Evolutionary conservation across 2,329 filamentous ascomycete genomes (phyloP).

Genomic region (Byssochlamys sp.): DNA sequence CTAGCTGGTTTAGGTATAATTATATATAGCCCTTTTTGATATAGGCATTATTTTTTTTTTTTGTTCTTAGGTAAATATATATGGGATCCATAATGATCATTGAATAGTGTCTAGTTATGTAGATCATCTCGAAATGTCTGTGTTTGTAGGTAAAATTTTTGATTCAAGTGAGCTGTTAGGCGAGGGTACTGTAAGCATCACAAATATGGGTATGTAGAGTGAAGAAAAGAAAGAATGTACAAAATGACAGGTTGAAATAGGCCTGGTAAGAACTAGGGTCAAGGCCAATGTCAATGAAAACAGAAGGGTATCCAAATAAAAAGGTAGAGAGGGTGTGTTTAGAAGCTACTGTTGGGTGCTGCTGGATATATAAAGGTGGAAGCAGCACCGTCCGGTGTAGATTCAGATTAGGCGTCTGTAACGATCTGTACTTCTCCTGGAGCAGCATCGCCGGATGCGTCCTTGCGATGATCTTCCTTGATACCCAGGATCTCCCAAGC

Average conservation of each 20-base stretch:
- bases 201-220: not conserved
- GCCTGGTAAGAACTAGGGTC: not conserved
- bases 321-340: not conserved
- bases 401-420: not conserved
- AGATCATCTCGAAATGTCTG: not conserved
- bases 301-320: not conserved
- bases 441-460: not conserved
- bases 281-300: not conserved
- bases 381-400: not conserved
- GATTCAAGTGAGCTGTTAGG: not conserved
- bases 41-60: not conserved
- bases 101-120: not conserved
- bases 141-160: not conserved
- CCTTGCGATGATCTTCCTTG: slow-evolving; percentile 22
- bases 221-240: not conserved
- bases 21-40: not conserved
- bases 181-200: not conserved
- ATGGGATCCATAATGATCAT: not conserved
- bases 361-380: not conserved
- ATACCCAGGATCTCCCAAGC: slow-evolving; percentile 34
- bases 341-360: not conserved
- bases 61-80: not conserved
- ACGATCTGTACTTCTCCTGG: not conserved
- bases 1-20: not conserved
- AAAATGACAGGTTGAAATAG: not conserved